phyloP scores from a whole-genome alignment of 306 rosid species.

The Alnus rubra region DNA sequence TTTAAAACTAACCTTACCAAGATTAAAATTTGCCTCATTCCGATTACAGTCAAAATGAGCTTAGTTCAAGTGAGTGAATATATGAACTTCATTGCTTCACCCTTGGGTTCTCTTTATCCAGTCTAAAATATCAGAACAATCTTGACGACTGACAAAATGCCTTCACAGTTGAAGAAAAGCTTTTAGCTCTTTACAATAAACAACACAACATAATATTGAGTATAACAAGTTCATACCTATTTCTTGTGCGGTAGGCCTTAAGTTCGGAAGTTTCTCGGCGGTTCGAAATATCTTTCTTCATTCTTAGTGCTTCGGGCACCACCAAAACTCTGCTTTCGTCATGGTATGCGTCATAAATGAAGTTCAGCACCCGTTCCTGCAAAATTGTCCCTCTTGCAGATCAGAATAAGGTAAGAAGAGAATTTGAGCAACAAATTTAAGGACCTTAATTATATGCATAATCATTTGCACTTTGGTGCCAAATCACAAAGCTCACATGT shows the following conservation, averaged over 20 bases:
- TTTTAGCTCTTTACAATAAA: slow-evolving; percentile 12
- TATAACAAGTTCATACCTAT: slow-evolving; percentile 48
- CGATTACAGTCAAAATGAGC: neutral
- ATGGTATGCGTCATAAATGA: slow-evolving; percentile 58
- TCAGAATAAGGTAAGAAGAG: slow-evolving; percentile 9
- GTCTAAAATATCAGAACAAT: slow-evolving; percentile 68
- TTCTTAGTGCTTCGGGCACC: slow-evolving; percentile 62
- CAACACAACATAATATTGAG: neutral
- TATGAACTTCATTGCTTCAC: neutral
- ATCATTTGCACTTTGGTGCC: neutral
- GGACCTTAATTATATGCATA: neutral
- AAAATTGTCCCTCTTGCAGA: slow-evolving; percentile 28
- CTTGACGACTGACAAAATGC: slow-evolving; percentile 68
- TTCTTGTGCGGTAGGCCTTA: slow-evolving; percentile 61
- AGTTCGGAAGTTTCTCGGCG: slow-evolving; percentile 52
- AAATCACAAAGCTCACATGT: neutral
- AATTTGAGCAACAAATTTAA: slow-evolving; percentile 10
- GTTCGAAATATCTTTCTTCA: slow-evolving; percentile 55
- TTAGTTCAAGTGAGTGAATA: neutral
- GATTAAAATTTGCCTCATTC: neutral
- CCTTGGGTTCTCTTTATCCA: slow-evolving; percentile 67
- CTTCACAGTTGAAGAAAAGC: slow-evolving; percentile 40
- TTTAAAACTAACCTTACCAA: neutral
- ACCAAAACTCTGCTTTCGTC: slow-evolving; percentile 46
- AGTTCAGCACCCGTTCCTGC: slow-evolving; percentile 73